These are phyloP conservation scores for Orbilia oligospora DNA, from an alignment of 2,329 filamentous ascomycete species.

Conservation along the genomic window DNA sequence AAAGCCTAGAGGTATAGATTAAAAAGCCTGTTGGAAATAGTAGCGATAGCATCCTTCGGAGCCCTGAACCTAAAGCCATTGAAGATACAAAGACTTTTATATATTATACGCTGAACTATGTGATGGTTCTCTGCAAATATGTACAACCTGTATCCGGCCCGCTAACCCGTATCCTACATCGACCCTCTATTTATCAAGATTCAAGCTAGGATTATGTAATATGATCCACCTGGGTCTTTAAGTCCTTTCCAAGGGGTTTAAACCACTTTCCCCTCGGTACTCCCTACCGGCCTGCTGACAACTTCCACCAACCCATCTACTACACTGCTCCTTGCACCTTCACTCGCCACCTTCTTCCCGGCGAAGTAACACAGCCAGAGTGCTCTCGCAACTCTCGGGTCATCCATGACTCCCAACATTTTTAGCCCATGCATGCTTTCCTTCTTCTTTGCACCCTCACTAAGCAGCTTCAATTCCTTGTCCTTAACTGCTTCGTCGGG, in stretches of 20 bases:
- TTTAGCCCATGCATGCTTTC: conserved; percentile 67
- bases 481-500: conserved; percentile 71
- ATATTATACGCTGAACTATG: neutral
- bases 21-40: too few species aligned
- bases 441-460: conserved; percentile 67
- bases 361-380: conserved; percentile 93
- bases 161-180: neutral
- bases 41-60: too few species aligned
- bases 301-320: conserved; percentile 90
- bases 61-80: too few species aligned
- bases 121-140: neutral
- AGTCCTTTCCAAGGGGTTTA: conserved; percentile 61
- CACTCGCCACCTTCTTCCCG: conserved; percentile 87
- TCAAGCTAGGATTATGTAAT: neutral
- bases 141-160: neutral
- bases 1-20: neutral
- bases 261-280: conserved; percentile 83
- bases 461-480: conserved; percentile 66
- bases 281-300: conserved; percentile 88
- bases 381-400: conserved; percentile 84
- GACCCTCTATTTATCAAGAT: neutral
- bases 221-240: neutral
- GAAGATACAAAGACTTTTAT: neutral
- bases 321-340: conserved; percentile 83
- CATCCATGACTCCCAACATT: conserved; percentile 79